These are phyloP conservation scores for Tephrocybe sp. DNA, from an alignment of 768 basidiomycete genomes.

Conservation along the genomic window DNA sequence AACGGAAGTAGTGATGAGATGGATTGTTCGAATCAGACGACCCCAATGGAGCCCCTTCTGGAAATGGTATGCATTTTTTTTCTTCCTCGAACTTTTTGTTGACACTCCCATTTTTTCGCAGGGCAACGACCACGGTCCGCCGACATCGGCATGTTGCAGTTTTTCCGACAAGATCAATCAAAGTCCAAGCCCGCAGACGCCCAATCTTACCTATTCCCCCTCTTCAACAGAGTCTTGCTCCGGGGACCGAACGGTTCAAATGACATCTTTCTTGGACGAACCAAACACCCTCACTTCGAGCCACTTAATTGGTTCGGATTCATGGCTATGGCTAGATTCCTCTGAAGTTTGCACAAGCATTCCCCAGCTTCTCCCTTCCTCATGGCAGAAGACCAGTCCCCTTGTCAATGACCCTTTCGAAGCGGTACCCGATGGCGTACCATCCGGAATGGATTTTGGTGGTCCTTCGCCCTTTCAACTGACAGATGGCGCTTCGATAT, in stretches of 20 bases:
- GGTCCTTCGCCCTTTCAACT: slow-evolving; percentile 2
- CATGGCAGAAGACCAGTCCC: slow-evolving; percentile 1
- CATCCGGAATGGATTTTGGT: slow-evolving; percentile 1
- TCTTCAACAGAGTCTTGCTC: slow-evolving; percentile 59
- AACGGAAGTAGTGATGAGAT: neutral
- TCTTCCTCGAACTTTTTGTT: neutral
- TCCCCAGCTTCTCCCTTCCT: neutral
- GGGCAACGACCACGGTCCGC: neutral
- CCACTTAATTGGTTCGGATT: slow-evolving; percentile 15
- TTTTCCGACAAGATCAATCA: slow-evolving; percentile 19
- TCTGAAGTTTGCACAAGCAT: slow-evolving; percentile 4
- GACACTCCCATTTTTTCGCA: neutral
- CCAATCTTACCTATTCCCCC: slow-evolving; percentile 58
- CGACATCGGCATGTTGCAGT: slow-evolving; percentile 1
- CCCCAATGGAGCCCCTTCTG: slow-evolving; percentile 1
- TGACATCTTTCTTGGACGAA: slow-evolving; percentile 52
- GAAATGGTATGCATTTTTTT: slow-evolving; percentile 1
- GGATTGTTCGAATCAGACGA: slow-evolving; percentile 5
- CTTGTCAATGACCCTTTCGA: slow-evolving; percentile 8
- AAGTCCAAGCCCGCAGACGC: slow-evolving; percentile 52
- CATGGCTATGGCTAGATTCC: slow-evolving; percentile 25
- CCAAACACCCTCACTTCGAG: slow-evolving; percentile 17
- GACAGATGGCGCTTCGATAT: neutral
- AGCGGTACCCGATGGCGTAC: neutral
- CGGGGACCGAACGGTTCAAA: slow-evolving; percentile 55